Base-by-base conservation (phyloP, 768 basidiomycete species). In the Coprinellus aureogranulatus region DNA sequence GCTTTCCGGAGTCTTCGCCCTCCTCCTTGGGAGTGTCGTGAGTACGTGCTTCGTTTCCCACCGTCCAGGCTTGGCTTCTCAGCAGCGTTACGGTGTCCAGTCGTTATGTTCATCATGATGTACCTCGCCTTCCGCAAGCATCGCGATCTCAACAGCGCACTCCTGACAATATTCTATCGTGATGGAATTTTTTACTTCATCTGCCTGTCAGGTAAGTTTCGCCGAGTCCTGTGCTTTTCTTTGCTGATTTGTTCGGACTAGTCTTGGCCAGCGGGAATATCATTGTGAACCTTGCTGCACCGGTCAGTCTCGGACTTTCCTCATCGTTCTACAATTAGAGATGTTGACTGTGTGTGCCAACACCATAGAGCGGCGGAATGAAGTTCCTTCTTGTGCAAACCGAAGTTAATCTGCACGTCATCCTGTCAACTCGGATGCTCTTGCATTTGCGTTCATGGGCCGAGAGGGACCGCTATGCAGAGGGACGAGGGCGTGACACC, bases 51-150 rank as follows among this genome's bases (percentile, higher is more conserved):
- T 6, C 34, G 8, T 6, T 6, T 34, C 34, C 34, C 34, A 34
- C 34, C 14, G 34, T 34, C 8, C 6, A 6, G 14, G 14, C 34
- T 34, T 34, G 34, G 34, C 34, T 6, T 34, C 34, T 34, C 14
- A 34, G n/a, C n/a, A n/a, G n/a, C n/a, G n/a, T n/a, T n/a, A n/a
- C n/a, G n/a, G 20, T 20, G 20, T 47, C 48, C 18, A 49, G 48
- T 49, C 48, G 48, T 49, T 18, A 49, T 49, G 48, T 31, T 49
- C 48, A 49, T 49, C 48, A 49, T 49, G 48, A 30, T 49, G 27
- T 49, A 49, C 28, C 25, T 49, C 48, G 48, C 48, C 3, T 30
- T 49, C 18, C 48, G 48, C 28, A 49, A 49, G 48, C 48, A 49
- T 20, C 48, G 48, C 48, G 18, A 49, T 30, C 28, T 49, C 48